These are phyloP conservation scores for Nasturtium officinale DNA, from an alignment of 345 rosid species.

Conservation along the genomic window DNA sequence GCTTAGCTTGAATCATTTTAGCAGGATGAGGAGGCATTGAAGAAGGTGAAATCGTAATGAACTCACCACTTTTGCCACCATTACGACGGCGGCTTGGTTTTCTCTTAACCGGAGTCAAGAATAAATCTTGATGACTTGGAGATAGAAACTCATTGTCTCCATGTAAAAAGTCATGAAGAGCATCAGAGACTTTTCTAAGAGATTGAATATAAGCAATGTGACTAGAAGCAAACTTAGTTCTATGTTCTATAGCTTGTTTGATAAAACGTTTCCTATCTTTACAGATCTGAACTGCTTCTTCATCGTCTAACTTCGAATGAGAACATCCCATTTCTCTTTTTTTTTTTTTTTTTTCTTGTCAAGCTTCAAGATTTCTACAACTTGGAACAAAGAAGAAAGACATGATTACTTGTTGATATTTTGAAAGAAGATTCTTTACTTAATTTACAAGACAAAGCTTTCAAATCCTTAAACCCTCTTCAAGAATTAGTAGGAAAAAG, in stretches of 20 bases:
- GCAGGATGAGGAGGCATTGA: constrained; percentile 29
- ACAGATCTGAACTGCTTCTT: constrained; percentile 95
- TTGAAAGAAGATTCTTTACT: constrained; percentile 39
- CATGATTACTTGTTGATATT: background rate
- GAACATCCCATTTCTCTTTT: constrained; percentile 87
- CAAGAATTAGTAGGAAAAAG: constrained; percentile 12
- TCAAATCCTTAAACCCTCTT: constrained; percentile 33
- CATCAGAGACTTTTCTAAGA: constrained; percentile 79
- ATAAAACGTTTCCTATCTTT: constrained; percentile 85
- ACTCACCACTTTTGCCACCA: constrained; percentile 49
- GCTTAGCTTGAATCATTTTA: constrained; percentile 51
- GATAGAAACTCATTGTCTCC: constrained; percentile 61
- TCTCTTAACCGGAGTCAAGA: constrained; percentile 67
- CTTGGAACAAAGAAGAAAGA: background rate
- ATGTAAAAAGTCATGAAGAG: constrained; percentile 71
- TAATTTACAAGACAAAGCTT: constrained; percentile 33
- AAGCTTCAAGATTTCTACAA: constrained; percentile 15
- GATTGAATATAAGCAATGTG: constrained; percentile 86
- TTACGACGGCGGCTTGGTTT: constrained; percentile 13
- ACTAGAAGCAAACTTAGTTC: constrained; percentile 75
- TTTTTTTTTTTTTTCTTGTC: constrained; percentile 35
- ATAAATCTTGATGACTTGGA: constrained; percentile 44
- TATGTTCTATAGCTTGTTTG: constrained; percentile 85
- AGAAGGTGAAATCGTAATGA: constrained; percentile 68
- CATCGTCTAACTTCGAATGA: constrained; percentile 79